phyloP scores from a whole-genome alignment of 1,284 basidiomycete genomes.

The Fomitopsis schrenkii region DNA sequence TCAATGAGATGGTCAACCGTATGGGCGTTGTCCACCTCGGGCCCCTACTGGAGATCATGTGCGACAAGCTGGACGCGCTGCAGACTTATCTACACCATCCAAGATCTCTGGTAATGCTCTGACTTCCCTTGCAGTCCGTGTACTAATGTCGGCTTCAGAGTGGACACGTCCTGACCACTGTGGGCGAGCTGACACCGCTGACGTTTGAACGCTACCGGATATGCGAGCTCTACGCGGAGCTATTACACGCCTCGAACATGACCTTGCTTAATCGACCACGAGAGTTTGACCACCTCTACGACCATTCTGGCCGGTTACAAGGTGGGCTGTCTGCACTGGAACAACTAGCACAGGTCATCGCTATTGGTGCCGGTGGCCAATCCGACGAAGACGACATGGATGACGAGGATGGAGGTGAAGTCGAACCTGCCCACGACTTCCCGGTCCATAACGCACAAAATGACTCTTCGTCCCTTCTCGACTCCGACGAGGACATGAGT shows the following conservation, averaged over 20 bases:
- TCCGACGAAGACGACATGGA: conserved; percentile 52
- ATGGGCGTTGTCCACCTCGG: conserved; percentile 96
- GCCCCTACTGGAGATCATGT: conserved; percentile 76
- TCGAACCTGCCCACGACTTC: conserved; percentile 67
- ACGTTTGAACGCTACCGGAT: conserved; percentile 97
- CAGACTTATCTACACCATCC: conserved; percentile 73
- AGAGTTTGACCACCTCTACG: conserved; percentile 69
- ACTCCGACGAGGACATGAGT: conserved; percentile 76
- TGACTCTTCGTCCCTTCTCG: conserved; percentile 50
- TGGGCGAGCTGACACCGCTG: conserved; percentile 72
- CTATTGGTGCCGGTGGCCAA: conserved; percentile 52
- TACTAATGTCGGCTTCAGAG: conserved; percentile 35
- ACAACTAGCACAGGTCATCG: conserved; percentile 78
- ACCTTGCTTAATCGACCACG: conserved; percentile 82
- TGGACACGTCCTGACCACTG: conserved; percentile 66
- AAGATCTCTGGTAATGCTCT: conserved; percentile 63
- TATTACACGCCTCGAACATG: conserved; percentile 99
- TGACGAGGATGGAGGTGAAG: conserved; percentile 57
- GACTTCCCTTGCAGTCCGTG: not conserved
- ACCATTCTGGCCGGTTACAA: conserved; percentile 68
- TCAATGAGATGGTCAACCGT: conserved; percentile 84
- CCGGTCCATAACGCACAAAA: conserved; percentile 61
- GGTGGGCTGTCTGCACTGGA: conserved; percentile 81
- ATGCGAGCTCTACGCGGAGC: conserved; percentile 95
- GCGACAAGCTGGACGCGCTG: conserved; percentile 67